Base-by-base conservation (phyloP, 2,329 filamentous ascomycete genomes). In the Aureobasidium musti region DNA sequence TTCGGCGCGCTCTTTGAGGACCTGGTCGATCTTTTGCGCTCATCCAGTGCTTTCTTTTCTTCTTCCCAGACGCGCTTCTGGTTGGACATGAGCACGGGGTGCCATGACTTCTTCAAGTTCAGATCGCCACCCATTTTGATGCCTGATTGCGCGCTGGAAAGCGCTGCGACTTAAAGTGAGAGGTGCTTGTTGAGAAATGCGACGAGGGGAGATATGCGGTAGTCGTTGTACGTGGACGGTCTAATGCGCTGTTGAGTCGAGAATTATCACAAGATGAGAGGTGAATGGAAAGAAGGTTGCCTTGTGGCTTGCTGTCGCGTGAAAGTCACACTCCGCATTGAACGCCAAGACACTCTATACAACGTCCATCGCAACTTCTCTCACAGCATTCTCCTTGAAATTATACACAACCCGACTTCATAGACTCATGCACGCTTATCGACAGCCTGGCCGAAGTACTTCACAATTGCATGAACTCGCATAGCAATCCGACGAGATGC, bases 21-120 rank as follows among this genome's bases (percentile, higher is more conserved):
- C 89, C 74, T 95, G 91, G 67, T 96, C 92, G 69, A 92, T 96
- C 72, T 90, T 89, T 98, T 98, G 79, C 95, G 90, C 83, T 99
- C 95, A 63, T 95, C 91, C 14, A 99, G 87, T 3, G 94, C 95
- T 71, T 92, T 91, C 77, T 95, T 89, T 76, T 98, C 93, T 78
- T 96, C 91, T 69, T 94, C 88, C 87, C 91, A 97, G 71, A 97
- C 93, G 77, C 87, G 87, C 78, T 87, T 87, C 82, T 96, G 95
- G 79, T 99, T 99, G 81, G 89, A 91, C 80, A 92, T 87, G 71
- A 97, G 85, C 73, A 89, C 87, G 68, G 95, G 94, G 80, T 99
- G 94, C 88, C 94, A 99, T 83, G 91, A 86, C 77, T 88, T 88
- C 81, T 97, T 97, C 73, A 96, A 81, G 76, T 98, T 97, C 75